These are phyloP conservation scores for Alternaria arbusti DNA, from an alignment of 2,329 filamentous ascomycete genomes.

Conservation along the genomic window DNA sequence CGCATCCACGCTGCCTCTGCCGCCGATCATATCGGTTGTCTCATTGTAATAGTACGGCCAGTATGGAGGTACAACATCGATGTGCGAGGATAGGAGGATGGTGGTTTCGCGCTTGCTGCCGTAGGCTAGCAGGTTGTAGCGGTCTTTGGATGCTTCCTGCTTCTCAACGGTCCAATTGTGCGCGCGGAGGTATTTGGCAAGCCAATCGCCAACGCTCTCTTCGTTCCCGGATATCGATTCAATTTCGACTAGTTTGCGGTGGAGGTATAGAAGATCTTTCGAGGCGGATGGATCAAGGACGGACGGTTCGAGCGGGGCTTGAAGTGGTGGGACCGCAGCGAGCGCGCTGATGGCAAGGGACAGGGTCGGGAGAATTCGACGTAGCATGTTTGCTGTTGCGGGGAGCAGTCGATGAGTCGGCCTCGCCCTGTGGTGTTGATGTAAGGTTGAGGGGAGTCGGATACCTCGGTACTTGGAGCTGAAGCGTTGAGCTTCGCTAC, in stretches of 20 bases:
- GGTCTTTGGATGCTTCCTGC: conserved; percentile 58
- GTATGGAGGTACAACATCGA: conserved; percentile 74
- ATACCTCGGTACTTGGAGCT: too few relatives aligned
- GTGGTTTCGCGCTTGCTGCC: conserved; percentile 59
- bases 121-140: conserved; percentile 82
- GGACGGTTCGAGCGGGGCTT: conserved; percentile 11
- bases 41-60: conserved; percentile 68
- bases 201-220: conserved; percentile 69
- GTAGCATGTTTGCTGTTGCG: too few relatives aligned
- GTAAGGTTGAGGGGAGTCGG: too few relatives aligned
- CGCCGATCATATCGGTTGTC: conserved; percentile 64
- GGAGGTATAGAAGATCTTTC: conserved; percentile 69
- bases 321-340: conserved; percentile 1
- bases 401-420: too few relatives aligned
- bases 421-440: too few relatives aligned
- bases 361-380: too few relatives aligned
- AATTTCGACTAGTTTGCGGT: conserved; percentile 75
- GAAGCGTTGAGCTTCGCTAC: too few relatives aligned
- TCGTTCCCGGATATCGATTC: conserved; percentile 76
- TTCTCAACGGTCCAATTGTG: conserved; percentile 68
- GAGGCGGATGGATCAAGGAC: conserved; percentile 29
- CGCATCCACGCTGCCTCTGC: conserved; percentile 73
- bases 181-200: conserved; percentile 68
- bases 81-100: conserved; percentile 78
- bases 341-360: not conserved